These are phyloP conservation scores for Neopestalotiopsis sp. DNA, from an alignment of 2,329 filamentous ascomycete genomes.

Conservation along the genomic window DNA sequence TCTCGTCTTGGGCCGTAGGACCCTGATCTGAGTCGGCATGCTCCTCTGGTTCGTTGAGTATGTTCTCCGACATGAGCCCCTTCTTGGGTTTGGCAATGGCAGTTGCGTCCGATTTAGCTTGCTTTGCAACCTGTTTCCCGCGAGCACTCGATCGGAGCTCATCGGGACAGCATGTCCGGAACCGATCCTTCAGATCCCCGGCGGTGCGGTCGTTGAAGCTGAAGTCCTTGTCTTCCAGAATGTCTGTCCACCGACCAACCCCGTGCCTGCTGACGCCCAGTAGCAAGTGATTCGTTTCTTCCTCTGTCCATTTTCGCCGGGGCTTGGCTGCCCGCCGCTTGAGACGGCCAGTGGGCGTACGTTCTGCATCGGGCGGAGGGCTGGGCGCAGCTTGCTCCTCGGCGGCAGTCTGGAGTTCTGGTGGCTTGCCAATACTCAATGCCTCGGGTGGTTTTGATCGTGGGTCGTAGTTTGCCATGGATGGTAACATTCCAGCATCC, in stretches of 20 bases:
- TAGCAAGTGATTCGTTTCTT: constrained; percentile 67
- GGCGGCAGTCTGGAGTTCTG: constrained; percentile 30
- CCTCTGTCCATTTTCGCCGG: constrained; percentile 68
- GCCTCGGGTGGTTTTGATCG: constrained; percentile 49
- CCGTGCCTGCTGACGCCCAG: constrained; percentile 67
- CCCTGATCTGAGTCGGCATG: constrained; percentile 30
- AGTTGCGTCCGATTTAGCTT: constrained; percentile 27
- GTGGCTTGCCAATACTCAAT: constrained; percentile 39
- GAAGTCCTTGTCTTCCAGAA: constrained; percentile 66
- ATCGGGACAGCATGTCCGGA: constrained; percentile 68
- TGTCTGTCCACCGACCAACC: constrained; percentile 69
- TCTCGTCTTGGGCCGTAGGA: constrained; percentile 35
- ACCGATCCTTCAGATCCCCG: constrained; percentile 70
- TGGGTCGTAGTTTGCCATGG: constrained; percentile 61
- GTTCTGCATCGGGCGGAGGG: constrained; percentile 35
- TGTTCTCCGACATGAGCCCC: constrained; percentile 60
- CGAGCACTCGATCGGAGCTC: constrained; percentile 56
- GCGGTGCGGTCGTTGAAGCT: constrained; percentile 66
- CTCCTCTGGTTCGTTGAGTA: constrained; percentile 56
- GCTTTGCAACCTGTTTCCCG: constrained; percentile 36
- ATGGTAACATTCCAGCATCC: constrained; percentile 63
- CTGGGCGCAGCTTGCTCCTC: constrained; percentile 35
- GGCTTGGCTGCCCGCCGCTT: constrained; percentile 63
- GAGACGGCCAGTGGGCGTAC: constrained; percentile 43
- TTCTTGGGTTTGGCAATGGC: constrained; percentile 48